Conservation (phyloP, 495 filamentous ascomycete genomes). For the Parathielavia appendiculata region DNA sequence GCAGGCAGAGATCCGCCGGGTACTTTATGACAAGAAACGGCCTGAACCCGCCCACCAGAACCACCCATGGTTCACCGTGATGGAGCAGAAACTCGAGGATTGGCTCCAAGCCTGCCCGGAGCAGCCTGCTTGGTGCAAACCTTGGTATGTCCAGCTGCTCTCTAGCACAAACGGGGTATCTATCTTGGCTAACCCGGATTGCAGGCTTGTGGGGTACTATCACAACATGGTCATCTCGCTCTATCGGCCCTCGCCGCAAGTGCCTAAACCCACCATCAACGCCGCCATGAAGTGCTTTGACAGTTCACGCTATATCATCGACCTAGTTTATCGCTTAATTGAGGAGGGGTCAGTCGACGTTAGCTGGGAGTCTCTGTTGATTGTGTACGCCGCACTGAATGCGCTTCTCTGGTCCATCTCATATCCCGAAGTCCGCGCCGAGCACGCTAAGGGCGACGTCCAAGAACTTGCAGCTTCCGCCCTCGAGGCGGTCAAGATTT, state of each 20-base stretch:
- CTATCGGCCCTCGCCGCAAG: slow-evolving; percentile 81
- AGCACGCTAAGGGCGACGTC: slow-evolving; percentile 64
- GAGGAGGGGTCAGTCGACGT: slow-evolving; percentile 68
- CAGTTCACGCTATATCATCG: slow-evolving; percentile 72
- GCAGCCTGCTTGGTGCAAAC: slow-evolving; percentile 45
- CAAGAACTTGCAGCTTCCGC: slow-evolving; percentile 64
- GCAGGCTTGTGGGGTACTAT: slow-evolving; percentile 68
- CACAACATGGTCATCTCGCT: slow-evolving; percentile 82
- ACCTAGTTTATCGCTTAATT: slow-evolving; percentile 71
- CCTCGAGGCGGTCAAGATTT: slow-evolving; percentile 65
- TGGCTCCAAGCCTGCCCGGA: slow-evolving; percentile 55
- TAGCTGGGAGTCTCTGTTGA: slow-evolving; percentile 86
- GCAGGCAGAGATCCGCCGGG: slow-evolving; percentile 79
- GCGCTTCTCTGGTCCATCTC: slow-evolving; percentile 84
- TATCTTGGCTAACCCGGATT: slow-evolving; percentile 1
- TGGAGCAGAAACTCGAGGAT: slow-evolving; percentile 67
- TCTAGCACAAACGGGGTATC: neutral
- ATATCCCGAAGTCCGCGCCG: slow-evolving; percentile 70
- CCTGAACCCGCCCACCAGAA: slow-evolving; percentile 64
- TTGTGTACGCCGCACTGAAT: slow-evolving; percentile 81
- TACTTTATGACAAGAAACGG: slow-evolving; percentile 74
- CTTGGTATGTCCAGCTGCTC: slow-evolving; percentile 41
- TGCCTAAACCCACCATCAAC: slow-evolving; percentile 69
- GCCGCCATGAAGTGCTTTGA: slow-evolving; percentile 78
- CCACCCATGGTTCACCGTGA: slow-evolving; percentile 78